Conservation (phyloP, 495 filamentous ascomycete species). For the Aspergillus asperescens region DNA sequence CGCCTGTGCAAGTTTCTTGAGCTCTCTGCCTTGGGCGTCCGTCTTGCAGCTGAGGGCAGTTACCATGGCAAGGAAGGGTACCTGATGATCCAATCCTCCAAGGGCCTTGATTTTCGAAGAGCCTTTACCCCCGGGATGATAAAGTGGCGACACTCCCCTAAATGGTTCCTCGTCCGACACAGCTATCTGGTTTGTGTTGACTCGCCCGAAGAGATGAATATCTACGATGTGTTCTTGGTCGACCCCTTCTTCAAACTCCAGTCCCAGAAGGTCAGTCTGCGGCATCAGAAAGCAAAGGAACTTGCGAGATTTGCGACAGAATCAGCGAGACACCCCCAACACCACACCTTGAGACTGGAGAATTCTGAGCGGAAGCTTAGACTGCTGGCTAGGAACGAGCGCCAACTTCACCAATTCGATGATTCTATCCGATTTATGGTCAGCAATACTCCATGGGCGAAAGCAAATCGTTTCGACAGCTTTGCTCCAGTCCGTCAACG, state of each 20-base stretch:
- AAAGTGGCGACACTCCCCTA: conserved; percentile 75
- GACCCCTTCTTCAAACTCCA: conserved; percentile 78
- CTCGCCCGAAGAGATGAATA: conserved; percentile 96
- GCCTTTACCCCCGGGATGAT: conserved; percentile 70
- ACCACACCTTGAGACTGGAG: conserved; percentile 75
- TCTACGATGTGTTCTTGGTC: conserved; percentile 95
- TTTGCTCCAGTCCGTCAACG: conserved; percentile 85
- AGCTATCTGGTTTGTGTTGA: conserved; percentile 97
- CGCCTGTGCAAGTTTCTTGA: conserved; percentile 94
- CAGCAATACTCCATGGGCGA: conserved; percentile 71
- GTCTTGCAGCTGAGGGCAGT: conserved; percentile 88
- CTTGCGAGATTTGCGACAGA: conserved; percentile 56
- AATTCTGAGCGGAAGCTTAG: conserved; percentile 88
- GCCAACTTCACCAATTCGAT: conserved; percentile 85
- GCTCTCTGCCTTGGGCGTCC: conserved; percentile 88
- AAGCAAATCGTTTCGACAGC: conserved; percentile 80
- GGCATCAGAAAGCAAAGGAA: conserved; percentile 62
- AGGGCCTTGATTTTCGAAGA: conserved; percentile 83
- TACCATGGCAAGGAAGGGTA: conserved; percentile 98
- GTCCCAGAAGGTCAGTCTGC: conserved; percentile 55
- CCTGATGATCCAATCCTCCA: conserved; percentile 81
- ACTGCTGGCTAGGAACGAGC: conserved; percentile 86
- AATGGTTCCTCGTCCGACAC: conserved; percentile 97
- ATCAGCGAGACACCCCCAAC: conserved; percentile 63
- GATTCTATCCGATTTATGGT: conserved; percentile 86